Evolutionary conservation across 179 eudicot genomes (phyloP).

Genomic region (Silene coronaria): DNA sequence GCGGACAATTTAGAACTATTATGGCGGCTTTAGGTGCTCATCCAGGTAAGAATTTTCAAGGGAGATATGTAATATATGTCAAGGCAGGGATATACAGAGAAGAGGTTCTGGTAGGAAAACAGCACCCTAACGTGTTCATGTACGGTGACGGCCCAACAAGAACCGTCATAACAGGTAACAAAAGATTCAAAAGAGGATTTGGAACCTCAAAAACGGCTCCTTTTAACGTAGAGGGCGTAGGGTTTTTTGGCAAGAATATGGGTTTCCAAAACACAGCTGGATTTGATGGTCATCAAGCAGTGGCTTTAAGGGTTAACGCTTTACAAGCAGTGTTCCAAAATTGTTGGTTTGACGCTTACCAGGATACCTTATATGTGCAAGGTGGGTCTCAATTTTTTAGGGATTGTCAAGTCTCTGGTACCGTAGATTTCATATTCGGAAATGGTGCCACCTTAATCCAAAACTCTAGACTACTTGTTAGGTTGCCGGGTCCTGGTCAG

Average conservation of each 20-base stretch:
- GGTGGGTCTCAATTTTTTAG: constrained; percentile 46
- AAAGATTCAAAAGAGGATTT: constrained; percentile 24
- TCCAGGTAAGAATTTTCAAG: constrained; percentile 35
- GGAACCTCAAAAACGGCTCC: constrained; percentile 52
- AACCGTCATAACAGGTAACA: constrained; percentile 52
- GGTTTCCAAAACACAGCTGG: constrained; percentile 45
- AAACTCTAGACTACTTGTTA: constrained; percentile 20
- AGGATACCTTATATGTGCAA: constrained; percentile 39
- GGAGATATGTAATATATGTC: constrained; percentile 49
- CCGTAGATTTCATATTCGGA: constrained; percentile 43
- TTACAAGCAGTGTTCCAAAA: constrained; percentile 32
- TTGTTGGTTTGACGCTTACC: constrained; percentile 41
- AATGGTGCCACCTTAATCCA: constrained; percentile 40
- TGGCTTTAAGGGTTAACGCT: constrained; percentile 34
- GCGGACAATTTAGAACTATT: constrained; percentile 52
- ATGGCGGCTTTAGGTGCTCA: constrained; percentile 43
- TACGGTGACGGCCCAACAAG: constrained; percentile 71
- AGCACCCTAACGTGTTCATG: constrained; percentile 44
- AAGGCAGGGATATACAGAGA: constrained; percentile 57
- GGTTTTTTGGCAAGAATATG: constrained; percentile 34
- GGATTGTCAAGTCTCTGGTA: constrained; percentile 36
- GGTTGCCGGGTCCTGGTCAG: constrained; percentile 25
- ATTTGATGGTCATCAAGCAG: constrained; percentile 38
- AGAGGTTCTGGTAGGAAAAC: constrained; percentile 33
- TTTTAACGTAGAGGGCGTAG: constrained; percentile 32